Conservation (phyloP, 1,284 basidiomycete genomes). For the Microbotryum scabiosae region DNA sequence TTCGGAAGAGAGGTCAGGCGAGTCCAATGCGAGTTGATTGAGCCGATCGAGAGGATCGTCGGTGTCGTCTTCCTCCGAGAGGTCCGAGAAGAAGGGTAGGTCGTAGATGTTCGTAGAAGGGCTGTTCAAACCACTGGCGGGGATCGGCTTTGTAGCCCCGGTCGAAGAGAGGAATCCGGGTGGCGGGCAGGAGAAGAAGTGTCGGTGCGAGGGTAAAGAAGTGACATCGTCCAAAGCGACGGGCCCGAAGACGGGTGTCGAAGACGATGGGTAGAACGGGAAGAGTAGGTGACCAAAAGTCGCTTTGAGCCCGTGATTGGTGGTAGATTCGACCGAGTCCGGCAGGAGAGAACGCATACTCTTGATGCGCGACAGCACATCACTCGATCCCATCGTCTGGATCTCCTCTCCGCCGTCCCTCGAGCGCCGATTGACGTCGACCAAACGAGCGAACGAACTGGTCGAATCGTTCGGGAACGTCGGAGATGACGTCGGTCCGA, state of each 20-base stretch:
- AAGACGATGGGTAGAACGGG: conserved; percentile 10
- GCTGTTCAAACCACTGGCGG: no score
- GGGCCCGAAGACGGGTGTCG: conserved; percentile 12
- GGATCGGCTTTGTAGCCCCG: background rate
- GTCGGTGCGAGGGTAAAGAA: background rate
- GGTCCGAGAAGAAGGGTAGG: background rate
- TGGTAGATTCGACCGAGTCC: background rate
- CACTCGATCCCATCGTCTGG: background rate
- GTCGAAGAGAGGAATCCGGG: conserved; percentile 4
- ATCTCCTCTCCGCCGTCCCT: background rate
- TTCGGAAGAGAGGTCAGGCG: no score
- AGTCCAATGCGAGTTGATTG: no score
- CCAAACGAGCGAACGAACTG: background rate
- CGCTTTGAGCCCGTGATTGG: conserved; percentile 9
- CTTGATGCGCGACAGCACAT: background rate
- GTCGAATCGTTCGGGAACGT: conserved; percentile 10
- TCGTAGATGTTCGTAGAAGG: background rate
- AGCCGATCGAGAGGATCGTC: no score
- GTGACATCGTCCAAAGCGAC: background rate
- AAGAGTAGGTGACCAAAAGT: conserved; percentile 21
- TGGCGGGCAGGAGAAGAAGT: background rate
- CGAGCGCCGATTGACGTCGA: background rate
- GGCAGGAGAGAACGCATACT: background rate
- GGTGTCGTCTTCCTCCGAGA: no score
- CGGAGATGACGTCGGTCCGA: background rate